Evolutionary conservation across 2,329 filamentous ascomycete genomes (phyloP), one percentile per base, ranked within the genome.

Genomic region (Exophiala sp.): DNA sequence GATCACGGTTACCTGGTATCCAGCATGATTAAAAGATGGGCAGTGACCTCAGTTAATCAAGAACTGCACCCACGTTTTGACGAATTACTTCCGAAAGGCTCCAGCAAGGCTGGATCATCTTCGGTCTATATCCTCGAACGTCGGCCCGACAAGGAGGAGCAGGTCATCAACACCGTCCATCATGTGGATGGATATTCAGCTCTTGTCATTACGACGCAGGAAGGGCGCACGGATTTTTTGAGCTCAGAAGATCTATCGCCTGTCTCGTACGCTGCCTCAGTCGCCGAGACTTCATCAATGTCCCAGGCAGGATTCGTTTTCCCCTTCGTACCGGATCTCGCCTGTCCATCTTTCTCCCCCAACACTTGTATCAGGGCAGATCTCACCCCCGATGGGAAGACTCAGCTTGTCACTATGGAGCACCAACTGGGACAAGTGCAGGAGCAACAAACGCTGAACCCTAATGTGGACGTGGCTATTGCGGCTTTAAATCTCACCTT

Each of bases 1-100:
- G 75, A 82, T 23, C 82, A 78, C 46, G 75, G 77, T 35, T 80
- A 83, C 57, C 80, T 82, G 24, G 72, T 80, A 0, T 81, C 85
- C 59, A 95, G 83, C 58, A 78, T 90, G 34, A 75, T 97, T 55
- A 83, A 88, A 56, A 79, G 85, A 55, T 97, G 91, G 91, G 84
- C 93, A 59, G 65, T 91, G 8, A 75, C 78, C 24, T 81, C 86
- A 24, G 75, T 80, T 41, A 69, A 77, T n/a, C 80, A 84, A 56
- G 74, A 71, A 8, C 70, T 94, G 6, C 86, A 93, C 63, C 70
- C 83, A 1, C 85, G 84, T 10, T 91, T 95, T 64, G 85, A 88
- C 58, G 80, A 81, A 6, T 75, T 77, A 37, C 80, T 84, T 59
- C 81, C 56, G 9, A 54, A 46, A 27, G 54, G 50, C 10, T 21